These are phyloP conservation scores for Venturiaceae sp. DNA, from an alignment of 2,329 filamentous ascomycete genomes.

Conservation along the genomic window DNA sequence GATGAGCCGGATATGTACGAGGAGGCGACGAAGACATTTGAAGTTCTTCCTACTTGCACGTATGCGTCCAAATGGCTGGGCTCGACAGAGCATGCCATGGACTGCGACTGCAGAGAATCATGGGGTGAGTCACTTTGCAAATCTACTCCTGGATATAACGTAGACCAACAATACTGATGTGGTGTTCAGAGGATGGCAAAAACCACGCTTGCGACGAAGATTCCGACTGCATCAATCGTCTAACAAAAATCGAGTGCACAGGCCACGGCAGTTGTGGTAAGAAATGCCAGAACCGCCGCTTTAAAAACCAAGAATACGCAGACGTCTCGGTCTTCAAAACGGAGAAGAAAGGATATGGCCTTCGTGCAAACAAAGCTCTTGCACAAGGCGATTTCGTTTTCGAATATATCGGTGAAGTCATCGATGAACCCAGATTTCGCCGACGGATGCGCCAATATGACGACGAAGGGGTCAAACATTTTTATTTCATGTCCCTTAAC, in stretches of 20 bases:
- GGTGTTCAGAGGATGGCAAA: constrained; percentile 27
- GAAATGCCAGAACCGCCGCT: constrained; percentile 88
- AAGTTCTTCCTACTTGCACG: constrained; percentile 73
- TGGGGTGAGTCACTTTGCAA: constrained; percentile 60
- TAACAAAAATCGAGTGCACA: constrained; percentile 94
- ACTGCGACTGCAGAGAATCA: constrained; percentile 91
- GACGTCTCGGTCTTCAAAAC: constrained; percentile 93
- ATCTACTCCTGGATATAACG: constrained; percentile 9
- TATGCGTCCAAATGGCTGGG: constrained; percentile 91
- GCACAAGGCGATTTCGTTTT: constrained; percentile 86
- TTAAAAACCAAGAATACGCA: constrained; percentile 83
- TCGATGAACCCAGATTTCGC: constrained; percentile 84
- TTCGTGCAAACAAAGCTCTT: constrained; percentile 71
- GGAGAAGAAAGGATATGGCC: constrained; percentile 92
- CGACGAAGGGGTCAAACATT: constrained; percentile 94
- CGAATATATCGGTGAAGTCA: constrained; percentile 97
- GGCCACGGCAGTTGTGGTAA: constrained; percentile 79
- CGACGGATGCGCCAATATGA: constrained; percentile 89
- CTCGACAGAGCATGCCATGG: constrained; percentile 82
- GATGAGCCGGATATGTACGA: constrained; percentile 69
- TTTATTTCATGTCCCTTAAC: constrained; percentile 99
- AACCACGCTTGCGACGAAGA: constrained; percentile 92
- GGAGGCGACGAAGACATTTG: constrained; percentile 68
- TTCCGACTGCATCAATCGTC: constrained; percentile 96
- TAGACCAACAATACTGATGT: constrained; percentile 5